A percentile compares a stretch with the other conserved stretches of the same genome.
Evolutionary conservation across 139 green algal species (phyloP).

Genomic region (Chlamydomonas incerta): DNA sequence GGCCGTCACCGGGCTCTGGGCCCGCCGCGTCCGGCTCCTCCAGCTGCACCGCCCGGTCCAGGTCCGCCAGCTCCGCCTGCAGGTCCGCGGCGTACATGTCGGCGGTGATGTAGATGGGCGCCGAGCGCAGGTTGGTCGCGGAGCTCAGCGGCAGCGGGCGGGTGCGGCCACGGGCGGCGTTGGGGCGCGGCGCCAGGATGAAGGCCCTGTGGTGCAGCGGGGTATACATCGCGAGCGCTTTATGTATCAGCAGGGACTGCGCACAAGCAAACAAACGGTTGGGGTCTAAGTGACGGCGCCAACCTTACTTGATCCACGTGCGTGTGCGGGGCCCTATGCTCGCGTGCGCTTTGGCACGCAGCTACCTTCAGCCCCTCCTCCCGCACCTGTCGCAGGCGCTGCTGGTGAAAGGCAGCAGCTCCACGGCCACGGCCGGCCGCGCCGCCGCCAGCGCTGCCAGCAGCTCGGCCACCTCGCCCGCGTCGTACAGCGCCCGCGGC

Average conservation of each 20-base stretch:
- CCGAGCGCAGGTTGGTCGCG: neutral
- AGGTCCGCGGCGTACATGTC: neutral
- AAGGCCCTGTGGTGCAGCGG: neutral
- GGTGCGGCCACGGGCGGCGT: neutral
- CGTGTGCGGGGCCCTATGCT: too few relatives aligned
- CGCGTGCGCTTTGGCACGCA: too few relatives aligned
- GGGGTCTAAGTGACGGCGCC: too few relatives aligned
- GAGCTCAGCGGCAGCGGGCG: neutral
- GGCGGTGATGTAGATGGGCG: neutral
- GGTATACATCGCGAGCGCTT: too few relatives aligned
- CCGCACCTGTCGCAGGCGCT: neutral
- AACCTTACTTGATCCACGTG: too few relatives aligned
- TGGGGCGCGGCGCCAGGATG: neutral
- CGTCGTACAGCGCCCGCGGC: neutral
- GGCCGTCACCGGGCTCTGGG: too few relatives aligned
- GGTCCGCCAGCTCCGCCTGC: neutral
- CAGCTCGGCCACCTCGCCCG: neutral
- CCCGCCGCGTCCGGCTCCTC: too few relatives aligned
- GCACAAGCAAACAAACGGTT: neutral
- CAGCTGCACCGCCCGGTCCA: neutral
- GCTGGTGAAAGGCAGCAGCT: neutral
- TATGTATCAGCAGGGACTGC: neutral
- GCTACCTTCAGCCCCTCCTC: too few relatives aligned
- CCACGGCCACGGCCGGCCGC: neutral
- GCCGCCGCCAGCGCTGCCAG: neutral